Evolutionary conservation across 768 basidiomycete species (phyloP).

Genomic region (Mrakia frigida): DNA sequence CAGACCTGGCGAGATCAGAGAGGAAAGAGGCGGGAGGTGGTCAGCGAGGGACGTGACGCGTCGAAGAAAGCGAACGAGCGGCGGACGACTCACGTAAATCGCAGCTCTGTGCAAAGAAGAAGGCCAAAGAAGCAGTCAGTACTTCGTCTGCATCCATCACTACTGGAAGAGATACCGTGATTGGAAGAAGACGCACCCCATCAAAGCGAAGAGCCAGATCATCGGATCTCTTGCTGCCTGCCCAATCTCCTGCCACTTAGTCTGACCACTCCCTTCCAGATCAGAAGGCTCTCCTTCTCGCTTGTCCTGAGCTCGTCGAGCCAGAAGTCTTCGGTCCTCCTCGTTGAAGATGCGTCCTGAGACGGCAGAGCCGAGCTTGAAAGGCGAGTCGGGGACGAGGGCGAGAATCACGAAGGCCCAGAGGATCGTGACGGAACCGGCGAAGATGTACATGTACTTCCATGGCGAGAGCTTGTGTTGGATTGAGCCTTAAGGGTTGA

Average conservation of each 20-base stretch:
- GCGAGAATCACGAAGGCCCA: constrained; percentile 40
- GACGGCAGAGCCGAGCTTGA: constrained; percentile 21
- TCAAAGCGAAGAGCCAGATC: constrained; percentile 43
- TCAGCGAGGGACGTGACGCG: neutral
- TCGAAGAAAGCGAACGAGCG: neutral
- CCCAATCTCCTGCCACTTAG: constrained; percentile 39
- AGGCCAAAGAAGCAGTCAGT: neutral
- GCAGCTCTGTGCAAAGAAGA: constrained; percentile 31
- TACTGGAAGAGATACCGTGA: too few species aligned
- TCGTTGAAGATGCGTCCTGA: constrained; percentile 40
- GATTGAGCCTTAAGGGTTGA: constrained; percentile 5
- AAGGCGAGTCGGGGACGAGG: constrained; percentile 43
- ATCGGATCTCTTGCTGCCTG: constrained; percentile 44
- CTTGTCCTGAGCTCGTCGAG: constrained; percentile 33
- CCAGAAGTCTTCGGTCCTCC: constrained; percentile 38
- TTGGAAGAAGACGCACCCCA: constrained; percentile 36
- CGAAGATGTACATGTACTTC: constrained; percentile 41
- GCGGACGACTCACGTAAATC: constrained; percentile 38
- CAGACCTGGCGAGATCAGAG: neutral
- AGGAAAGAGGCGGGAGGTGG: neutral
- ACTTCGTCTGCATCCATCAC: too few species aligned
- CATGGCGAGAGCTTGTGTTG: constrained; percentile 33
- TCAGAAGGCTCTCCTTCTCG: constrained; percentile 27
- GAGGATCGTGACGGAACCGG: constrained; percentile 9
- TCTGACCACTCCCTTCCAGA: constrained; percentile 20